A percentile compares a stretch with the other conserved stretches of the same genome.
These are phyloP conservation scores for Ceratobasidium sp. DNA, from an alignment of 1,284 basidiomycete species.

Conservation along the genomic window DNA sequence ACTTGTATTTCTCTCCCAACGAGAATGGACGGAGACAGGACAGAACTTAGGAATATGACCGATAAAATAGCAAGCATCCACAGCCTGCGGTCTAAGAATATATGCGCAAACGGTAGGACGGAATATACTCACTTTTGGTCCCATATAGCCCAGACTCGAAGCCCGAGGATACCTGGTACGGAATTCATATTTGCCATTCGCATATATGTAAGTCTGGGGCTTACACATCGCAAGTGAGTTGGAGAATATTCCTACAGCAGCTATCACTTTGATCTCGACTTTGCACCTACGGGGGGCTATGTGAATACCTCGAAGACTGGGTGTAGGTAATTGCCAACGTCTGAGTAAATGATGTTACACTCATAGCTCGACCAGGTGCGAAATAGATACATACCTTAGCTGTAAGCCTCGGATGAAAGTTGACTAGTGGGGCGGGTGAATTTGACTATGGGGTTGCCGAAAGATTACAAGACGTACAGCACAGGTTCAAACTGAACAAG, in stretches of 20 bases:
- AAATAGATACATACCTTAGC: slow-evolving; percentile 24
- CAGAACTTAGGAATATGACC: slow-evolving; percentile 12
- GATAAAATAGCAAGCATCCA: slow-evolving; percentile 29
- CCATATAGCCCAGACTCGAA: slow-evolving; percentile 41
- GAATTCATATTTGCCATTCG: background rate
- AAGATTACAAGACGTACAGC: background rate
- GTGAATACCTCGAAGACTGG: background rate
- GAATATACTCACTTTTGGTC: slow-evolving; percentile 28
- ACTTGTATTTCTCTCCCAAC: slow-evolving; percentile 26
- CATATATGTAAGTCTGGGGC: background rate
- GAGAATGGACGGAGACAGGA: slow-evolving; percentile 23
- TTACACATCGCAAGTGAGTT: slow-evolving; percentile 35
- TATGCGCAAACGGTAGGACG: background rate
- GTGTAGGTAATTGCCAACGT: background rate
- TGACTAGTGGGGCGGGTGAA: slow-evolving; percentile 2
- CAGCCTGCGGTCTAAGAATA: background rate
- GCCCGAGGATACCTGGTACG: slow-evolving; percentile 21
- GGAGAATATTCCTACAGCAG: slow-evolving; percentile 17
- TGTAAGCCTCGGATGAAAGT: slow-evolving; percentile 39
- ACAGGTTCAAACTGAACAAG: slow-evolving; percentile 11
- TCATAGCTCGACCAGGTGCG: background rate
- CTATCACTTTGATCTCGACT: slow-evolving; percentile 23
- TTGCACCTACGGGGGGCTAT: slow-evolving; percentile 12
- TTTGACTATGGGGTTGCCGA: background rate
- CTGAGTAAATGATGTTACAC: slow-evolving; percentile 12